Evolutionary conservation across 805 yeast species (phyloP).

Genomic region (Cyberlindnera euphorbiiphila): DNA sequence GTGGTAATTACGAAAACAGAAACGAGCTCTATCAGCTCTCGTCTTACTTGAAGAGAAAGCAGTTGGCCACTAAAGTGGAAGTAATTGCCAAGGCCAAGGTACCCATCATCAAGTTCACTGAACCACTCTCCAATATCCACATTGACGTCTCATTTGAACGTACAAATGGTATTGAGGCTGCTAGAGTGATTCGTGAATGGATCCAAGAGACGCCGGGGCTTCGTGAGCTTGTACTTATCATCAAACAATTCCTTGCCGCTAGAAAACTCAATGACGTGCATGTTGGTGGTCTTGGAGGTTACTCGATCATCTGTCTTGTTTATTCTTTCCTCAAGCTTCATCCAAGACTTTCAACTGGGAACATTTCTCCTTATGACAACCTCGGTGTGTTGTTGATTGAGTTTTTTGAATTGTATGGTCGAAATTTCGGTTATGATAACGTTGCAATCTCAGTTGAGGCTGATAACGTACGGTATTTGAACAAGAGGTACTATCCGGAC

Average conservation of each 20-base stretch:
- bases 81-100: conserved; percentile 89
- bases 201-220: conserved; percentile 67
- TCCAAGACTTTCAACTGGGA: conserved; percentile 66
- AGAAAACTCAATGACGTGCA: conserved; percentile 82
- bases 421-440: conserved; percentile 79
- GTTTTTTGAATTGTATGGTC: conserved; percentile 89
- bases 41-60: conserved; percentile 55
- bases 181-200: conserved; percentile 75
- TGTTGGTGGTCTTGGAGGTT: conserved; percentile 94
- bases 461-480: conserved; percentile 56
- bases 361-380: conserved; percentile 66
- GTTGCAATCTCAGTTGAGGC: conserved; percentile 62
- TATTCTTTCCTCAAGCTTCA: conserved; percentile 75
- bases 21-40: conserved; percentile 70
- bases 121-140: conserved; percentile 62
- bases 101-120: conserved; percentile 90
- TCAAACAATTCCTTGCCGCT: conserved; percentile 80
- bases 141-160: conserved; percentile 91
- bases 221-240: conserved; percentile 73
- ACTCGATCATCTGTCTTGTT: conserved; percentile 83
- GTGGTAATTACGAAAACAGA: conserved; percentile 56
- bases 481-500: conserved; percentile 50
- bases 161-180: conserved; percentile 78
- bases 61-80: conserved; percentile 68
- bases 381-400: conserved; percentile 84